Evolutionary conservation across 2,329 filamentous ascomycete genomes (phyloP).

Genomic region (Epichloe uncinata): DNA sequence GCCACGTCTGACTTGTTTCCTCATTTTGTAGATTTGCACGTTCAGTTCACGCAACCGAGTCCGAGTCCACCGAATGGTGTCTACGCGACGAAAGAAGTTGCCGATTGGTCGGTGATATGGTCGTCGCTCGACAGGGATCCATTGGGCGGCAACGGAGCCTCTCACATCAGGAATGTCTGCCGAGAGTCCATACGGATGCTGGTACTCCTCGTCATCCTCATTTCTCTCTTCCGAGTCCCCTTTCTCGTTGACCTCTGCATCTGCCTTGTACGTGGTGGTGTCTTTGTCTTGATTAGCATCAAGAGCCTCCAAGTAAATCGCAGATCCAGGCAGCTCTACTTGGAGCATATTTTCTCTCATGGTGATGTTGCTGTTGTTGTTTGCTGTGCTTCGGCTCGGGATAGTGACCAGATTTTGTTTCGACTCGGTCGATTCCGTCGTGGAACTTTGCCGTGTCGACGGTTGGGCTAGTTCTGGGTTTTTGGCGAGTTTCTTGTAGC

Average conservation of each 20-base stretch:
- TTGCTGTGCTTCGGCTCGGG: constrained; percentile 2
- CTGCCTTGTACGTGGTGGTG: not conserved
- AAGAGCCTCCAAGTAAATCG: not conserved
- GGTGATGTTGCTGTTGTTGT: not conserved
- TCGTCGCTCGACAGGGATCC: constrained; percentile 59
- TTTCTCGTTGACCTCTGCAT: not conserved
- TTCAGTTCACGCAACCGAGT: constrained; percentile 29
- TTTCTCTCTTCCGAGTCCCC: not conserved
- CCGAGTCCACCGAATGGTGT: constrained; percentile 86
- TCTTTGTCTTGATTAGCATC: not conserved
- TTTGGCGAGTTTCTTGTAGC: constrained; percentile 31
- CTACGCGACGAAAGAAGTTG: constrained; percentile 74
- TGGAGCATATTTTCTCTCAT: constrained; percentile 1
- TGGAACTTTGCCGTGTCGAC: not conserved
- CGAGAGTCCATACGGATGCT: constrained; percentile 24
- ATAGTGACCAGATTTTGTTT: constrained; percentile 3
- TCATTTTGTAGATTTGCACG: constrained; percentile 45
- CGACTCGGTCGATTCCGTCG: constrained; percentile 1
- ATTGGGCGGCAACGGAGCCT: constrained; percentile 52
- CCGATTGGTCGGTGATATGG: constrained; percentile 58
- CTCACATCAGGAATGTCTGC: constrained; percentile 25
- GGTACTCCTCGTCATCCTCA: constrained; percentile 20
- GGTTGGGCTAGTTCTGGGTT: not conserved
- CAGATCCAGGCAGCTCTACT: constrained; percentile 5
- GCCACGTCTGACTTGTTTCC: constrained; percentile 59